Percentiles rank a stretch among this genome's conserved stretches.
phyloP scores from a whole-genome alignment of 129 eudicot species.

The Tanacetum coccineum region DNA sequence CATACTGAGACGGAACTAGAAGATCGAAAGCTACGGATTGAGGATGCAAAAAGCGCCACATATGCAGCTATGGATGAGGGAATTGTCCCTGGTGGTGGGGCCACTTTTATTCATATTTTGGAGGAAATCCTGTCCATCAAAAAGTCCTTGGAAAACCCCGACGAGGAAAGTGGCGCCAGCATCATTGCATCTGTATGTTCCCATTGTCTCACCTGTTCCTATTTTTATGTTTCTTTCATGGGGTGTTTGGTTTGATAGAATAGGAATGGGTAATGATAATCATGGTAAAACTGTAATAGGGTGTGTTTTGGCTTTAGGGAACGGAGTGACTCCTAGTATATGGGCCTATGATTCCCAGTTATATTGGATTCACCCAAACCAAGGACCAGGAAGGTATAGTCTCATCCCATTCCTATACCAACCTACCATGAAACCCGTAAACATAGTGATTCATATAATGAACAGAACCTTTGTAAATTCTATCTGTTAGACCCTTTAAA shows the following conservation, averaged over 20 bases:
- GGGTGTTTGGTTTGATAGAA: not conserved
- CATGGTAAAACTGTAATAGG: too few species aligned
- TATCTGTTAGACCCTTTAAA: not conserved
- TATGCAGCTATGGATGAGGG: constrained; percentile 95
- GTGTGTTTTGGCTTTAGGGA: too few species aligned
- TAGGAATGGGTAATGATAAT: not conserved
- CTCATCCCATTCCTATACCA: too few species aligned
- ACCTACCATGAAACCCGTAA: too few species aligned
- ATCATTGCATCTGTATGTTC: constrained; percentile 58
- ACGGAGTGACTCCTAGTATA: too few species aligned
- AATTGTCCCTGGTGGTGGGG: constrained; percentile 96
- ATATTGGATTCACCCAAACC: too few species aligned
- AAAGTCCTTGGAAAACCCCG: constrained; percentile 44
- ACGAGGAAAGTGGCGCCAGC: constrained; percentile 83
- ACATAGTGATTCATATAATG: not conserved
- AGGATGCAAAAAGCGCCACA: constrained; percentile 88
- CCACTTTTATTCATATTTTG: constrained; percentile 75
- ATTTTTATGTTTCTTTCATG: not conserved
- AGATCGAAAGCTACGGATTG: constrained; percentile 79
- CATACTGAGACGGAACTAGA: constrained; percentile 88
- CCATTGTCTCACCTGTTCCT: not conserved
- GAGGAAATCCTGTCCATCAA: constrained; percentile 61
- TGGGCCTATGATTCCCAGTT: too few species aligned
- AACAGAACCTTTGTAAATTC: not conserved
- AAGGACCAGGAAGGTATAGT: too few species aligned